Evolutionary conservation across 306 rosid species (phyloP), one percentile per base, ranked within the genome.

Genomic region (Glycine tomentella): DNA sequence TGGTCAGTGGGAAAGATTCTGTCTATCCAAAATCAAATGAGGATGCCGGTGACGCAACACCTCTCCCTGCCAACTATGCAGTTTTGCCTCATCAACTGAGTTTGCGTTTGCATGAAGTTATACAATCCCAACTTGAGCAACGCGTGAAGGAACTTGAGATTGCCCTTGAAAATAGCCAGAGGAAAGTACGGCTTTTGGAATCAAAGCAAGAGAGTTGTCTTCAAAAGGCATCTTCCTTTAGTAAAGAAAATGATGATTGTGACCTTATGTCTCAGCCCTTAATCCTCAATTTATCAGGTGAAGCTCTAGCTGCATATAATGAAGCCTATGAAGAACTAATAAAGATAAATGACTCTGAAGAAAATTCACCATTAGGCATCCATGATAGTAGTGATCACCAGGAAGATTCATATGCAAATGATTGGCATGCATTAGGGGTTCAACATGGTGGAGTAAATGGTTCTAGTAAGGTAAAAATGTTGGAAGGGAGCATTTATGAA

Each of bases 91-190:
- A 82, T 44, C 94, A 89, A 84, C 90, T 95, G 81, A 91, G 89
- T 85, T 61, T 93, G 87, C 95, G 92, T 45, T 83, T 95, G 70
- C 99, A 95, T 7, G 93, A 89, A 86, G 90, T 95, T 45, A 78
- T 88, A 64, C 89, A 93, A 82, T 89, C 89, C 13, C 93, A 92
- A 62, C 97, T 95, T 5, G 90, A 93, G 89, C 84, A 85, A 45
- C 98, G 91, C 7, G 89, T 93, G 40, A 82, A 90, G 77, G 95
- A 95, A 77, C 99, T 95, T n/a, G 99, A 95, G 90, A 71, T 72
- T 13, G 93, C 97, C 38, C 94, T 93, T 8, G 87, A 89, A 82
- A 85, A 85, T 64, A 93, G 96, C 83, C 86, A 89, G 79, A 90
- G 86, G 68, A 87, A 86, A 79, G 73, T 84, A n/a, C 57, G 8